Conservation (phyloP, 257 asterid species). For the Fraxinus pennsylvanica region DNA sequence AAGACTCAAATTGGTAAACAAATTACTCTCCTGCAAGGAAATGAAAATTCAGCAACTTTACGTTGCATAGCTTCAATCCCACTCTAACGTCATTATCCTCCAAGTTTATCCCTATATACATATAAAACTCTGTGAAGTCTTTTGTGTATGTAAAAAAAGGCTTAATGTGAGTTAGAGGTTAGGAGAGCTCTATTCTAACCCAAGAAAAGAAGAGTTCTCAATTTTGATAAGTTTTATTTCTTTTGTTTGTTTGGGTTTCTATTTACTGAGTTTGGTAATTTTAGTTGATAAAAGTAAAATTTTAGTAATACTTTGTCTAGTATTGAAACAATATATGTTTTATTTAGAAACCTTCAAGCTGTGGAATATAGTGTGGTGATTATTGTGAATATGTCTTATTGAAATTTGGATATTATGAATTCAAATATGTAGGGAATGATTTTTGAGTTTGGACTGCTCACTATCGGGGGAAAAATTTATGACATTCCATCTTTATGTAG, state of each 20-base stretch:
- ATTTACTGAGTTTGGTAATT: constrained; percentile 29
- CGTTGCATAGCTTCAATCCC: too few relatives aligned
- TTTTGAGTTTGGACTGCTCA: too few relatives aligned
- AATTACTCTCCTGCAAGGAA: too few relatives aligned
- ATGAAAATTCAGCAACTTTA: too few relatives aligned
- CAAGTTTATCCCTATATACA: too few relatives aligned
- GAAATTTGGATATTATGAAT: constrained; percentile 7
- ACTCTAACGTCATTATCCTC: too few relatives aligned
- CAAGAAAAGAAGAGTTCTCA: constrained; percentile 30
- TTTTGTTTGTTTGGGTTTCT: constrained; percentile 30
- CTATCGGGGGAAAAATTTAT: too few relatives aligned
- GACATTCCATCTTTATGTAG: too few relatives aligned
- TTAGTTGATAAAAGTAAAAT: constrained; percentile 22
- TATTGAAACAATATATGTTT: constrained; percentile 27
- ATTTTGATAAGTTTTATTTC: constrained; percentile 4
- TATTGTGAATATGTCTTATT: constrained; percentile 20
- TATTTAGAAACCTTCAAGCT: constrained; percentile 23
- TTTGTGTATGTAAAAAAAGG: too few relatives aligned
- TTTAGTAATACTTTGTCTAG: constrained; percentile 30
- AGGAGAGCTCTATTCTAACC: constrained; percentile 36
- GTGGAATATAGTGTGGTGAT: not conserved
- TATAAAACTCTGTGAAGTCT: too few relatives aligned
- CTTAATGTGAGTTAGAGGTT: constrained; percentile 26
- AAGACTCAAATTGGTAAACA: too few relatives aligned
- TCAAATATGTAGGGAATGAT: not conserved